A percentile compares a stretch with the other conserved stretches of the same genome.
phyloP scores from a whole-genome alignment of 345 rosid genomes.

The Hibiscus trionum region DNA sequence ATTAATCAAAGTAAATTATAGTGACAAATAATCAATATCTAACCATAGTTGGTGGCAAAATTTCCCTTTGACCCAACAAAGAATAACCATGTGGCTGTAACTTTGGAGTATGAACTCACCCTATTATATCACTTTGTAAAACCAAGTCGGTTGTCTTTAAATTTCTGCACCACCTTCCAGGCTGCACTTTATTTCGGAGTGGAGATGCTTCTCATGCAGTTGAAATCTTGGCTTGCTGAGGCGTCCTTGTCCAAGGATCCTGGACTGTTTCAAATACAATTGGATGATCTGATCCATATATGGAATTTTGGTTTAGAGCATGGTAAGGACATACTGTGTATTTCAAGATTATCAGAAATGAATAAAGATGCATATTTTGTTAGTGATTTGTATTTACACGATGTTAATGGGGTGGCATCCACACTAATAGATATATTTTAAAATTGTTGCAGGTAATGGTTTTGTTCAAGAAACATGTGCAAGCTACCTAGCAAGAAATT shows the following conservation, averaged over 20 bases:
- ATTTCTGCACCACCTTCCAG: constrained; percentile 20
- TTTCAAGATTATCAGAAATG: constrained; percentile 7
- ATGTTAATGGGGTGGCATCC: constrained; percentile 6
- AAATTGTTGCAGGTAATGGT: constrained; percentile 48
- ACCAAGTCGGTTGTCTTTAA: neutral
- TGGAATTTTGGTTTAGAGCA: constrained; percentile 60
- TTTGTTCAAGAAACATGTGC: constrained; percentile 50
- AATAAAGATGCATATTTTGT: constrained; percentile 5
- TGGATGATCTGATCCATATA: constrained; percentile 53
- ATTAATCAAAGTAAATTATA: neutral
- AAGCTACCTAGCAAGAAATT: constrained; percentile 61
- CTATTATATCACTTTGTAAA: neutral
- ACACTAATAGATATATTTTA: constrained; percentile 26
- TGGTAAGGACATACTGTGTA: constrained; percentile 32
- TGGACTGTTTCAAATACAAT: constrained; percentile 20
- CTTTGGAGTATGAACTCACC: neutral
- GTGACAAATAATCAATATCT: neutral
- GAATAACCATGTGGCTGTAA: neutral
- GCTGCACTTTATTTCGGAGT: constrained; percentile 66
- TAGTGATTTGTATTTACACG: constrained; percentile 4
- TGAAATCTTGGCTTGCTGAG: constrained; percentile 38
- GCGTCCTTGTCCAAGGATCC: constrained; percentile 27
- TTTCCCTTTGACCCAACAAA: neutral
- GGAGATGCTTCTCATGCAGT: constrained; percentile 42
- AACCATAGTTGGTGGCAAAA: neutral